phyloP scores from a whole-genome alignment of 2,329 filamentous ascomycete genomes.

The Claviceps pazoutovae region DNA sequence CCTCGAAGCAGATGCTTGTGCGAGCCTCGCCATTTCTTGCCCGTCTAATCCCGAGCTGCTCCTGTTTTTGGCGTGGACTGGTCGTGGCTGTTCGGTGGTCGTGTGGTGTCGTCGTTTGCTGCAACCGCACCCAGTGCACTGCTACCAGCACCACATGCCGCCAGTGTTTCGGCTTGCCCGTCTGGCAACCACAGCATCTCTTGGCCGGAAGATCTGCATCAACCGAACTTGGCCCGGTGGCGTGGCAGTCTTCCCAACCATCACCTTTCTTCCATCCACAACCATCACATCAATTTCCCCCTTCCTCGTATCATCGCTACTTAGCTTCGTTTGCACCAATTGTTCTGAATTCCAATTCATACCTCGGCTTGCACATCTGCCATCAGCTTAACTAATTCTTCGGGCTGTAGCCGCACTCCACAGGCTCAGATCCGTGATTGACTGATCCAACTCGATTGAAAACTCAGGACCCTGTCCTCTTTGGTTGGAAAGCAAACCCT shows the following conservation, averaged over 20 bases:
- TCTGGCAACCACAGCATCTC: not conserved
- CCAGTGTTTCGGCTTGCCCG: constrained; percentile 1
- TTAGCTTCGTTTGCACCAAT: not conserved
- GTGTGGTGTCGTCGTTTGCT: not conserved
- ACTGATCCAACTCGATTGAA: not conserved
- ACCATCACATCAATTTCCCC: not conserved
- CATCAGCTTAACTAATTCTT: not conserved
- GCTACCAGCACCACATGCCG: not conserved
- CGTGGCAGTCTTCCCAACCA: constrained; percentile 5
- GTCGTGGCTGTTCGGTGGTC: not conserved
- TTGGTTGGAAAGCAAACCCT: constrained; percentile 12
- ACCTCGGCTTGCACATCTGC: not conserved
- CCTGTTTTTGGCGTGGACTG: not conserved
- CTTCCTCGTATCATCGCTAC: not conserved
- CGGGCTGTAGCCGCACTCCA: not conserved
- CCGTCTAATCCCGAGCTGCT: not conserved
- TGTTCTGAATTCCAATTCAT: not conserved
- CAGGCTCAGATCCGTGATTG: not conserved
- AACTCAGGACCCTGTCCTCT: constrained; percentile 7
- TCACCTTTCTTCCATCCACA: not conserved
- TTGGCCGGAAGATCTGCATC: constrained; percentile 1
- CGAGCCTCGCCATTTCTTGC: not conserved
- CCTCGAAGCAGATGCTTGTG: not conserved
- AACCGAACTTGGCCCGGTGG: constrained; percentile 9
- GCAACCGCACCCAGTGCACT: not conserved